These are phyloP conservation scores for Metarhizium guizhouense DNA, from an alignment of 2,329 filamentous ascomycete genomes.

Conservation along the genomic window DNA sequence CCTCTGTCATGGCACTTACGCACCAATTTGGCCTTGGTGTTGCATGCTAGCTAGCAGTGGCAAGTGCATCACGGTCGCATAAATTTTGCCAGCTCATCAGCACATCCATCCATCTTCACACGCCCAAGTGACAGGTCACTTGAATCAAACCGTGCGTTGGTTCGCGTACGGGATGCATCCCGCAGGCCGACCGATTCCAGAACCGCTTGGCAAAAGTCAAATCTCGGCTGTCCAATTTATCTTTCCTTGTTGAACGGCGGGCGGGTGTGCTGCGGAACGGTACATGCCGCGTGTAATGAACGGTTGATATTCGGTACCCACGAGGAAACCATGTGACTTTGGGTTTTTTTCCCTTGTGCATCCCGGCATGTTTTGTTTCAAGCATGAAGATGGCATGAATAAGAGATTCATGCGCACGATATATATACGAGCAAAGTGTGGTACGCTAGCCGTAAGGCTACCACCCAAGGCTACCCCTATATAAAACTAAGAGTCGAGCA, in stretches of 20 bases:
- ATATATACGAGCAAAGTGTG: no score
- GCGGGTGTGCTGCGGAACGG: background rate
- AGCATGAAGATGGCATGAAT: no score
- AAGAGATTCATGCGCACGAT: no score
- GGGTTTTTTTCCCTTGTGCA: background rate
- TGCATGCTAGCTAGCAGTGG: no score
- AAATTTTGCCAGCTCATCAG: background rate
- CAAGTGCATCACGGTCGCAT: background rate
- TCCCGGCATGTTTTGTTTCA: no score
- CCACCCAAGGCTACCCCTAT: no score
- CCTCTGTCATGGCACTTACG: background rate
- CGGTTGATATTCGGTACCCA: background rate
- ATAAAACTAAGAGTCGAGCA: no score
- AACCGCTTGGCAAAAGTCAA: background rate
- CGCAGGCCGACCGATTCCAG: background rate
- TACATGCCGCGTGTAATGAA: background rate
- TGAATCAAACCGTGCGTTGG: background rate
- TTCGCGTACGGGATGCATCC: background rate
- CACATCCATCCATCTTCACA: background rate
- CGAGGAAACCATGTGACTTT: background rate
- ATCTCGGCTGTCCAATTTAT: background rate
- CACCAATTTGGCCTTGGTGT: no score
- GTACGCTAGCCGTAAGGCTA: no score
- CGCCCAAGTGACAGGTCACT: background rate
- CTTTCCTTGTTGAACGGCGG: background rate